A percentile compares a stretch with the other conserved stretches of the same genome.
These are phyloP conservation scores for Isabelozyma heimii DNA, from an alignment of 805 yeast genomes.

Conservation along the genomic window DNA sequence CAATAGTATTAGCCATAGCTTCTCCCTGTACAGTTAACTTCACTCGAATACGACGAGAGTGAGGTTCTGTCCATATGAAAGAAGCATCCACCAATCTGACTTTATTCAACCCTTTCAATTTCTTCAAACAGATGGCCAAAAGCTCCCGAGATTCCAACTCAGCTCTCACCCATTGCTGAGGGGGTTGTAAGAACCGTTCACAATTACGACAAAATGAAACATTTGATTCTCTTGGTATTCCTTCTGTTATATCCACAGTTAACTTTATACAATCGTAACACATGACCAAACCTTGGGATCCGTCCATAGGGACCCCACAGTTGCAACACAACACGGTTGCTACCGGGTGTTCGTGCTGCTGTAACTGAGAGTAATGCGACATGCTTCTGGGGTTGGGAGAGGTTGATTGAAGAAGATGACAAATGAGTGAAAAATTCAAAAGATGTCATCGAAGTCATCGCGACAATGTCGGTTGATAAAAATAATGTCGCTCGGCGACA, in stretches of 20 bases:
- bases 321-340: constrained; percentile 96
- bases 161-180: constrained; percentile 88
- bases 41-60: constrained; percentile 88
- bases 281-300: constrained; percentile 89
- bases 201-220: constrained; percentile 95
- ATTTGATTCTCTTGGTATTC: constrained; percentile 88
- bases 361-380: constrained; percentile 49
- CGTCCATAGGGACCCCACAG: constrained; percentile 99
- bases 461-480: not conserved
- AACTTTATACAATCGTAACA: constrained; percentile 96
- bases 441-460: not conserved
- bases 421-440: not conserved
- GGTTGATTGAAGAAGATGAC: constrained; percentile 1
- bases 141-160: constrained; percentile 90
- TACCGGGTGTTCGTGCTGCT: constrained; percentile 29
- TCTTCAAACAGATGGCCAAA: constrained; percentile 83
- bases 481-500: constrained; percentile 2
- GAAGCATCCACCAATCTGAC: constrained; percentile 90
- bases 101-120: constrained; percentile 81
- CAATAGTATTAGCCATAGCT: constrained; percentile 85
- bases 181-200: constrained; percentile 94
- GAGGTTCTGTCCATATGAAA: constrained; percentile 99
- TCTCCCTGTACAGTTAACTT: constrained; percentile 96
- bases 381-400: constrained; percentile 13
- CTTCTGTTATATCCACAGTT: constrained; percentile 90